These are phyloP conservation scores for Sporothrix mexicana DNA, from an alignment of 2,329 filamentous ascomycete genomes.

Conservation along the genomic window DNA sequence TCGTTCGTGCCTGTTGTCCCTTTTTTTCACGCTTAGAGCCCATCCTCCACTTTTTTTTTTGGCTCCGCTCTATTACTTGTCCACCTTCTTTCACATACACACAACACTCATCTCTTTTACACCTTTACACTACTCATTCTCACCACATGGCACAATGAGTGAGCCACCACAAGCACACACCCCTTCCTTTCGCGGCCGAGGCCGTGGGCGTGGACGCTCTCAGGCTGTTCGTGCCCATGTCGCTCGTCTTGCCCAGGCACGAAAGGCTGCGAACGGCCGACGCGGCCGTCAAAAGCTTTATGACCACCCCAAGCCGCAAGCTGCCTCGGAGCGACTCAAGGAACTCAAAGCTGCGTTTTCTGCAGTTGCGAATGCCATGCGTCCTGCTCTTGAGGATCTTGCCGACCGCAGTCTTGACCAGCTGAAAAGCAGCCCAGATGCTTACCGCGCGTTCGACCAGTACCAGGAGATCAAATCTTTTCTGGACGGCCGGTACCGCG, in stretches of 20 bases:
- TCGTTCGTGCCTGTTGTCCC: constrained; percentile 19
- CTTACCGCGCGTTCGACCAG: constrained; percentile 60
- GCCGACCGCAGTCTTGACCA: constrained; percentile 64
- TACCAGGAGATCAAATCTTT: constrained; percentile 58
- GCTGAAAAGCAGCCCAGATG: constrained; percentile 59
- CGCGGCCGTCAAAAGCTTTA: constrained; percentile 63
- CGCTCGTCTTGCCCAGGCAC: constrained; percentile 42
- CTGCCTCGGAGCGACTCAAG: constrained; percentile 67
- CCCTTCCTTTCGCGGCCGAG: constrained; percentile 38
- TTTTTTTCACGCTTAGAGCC: constrained; percentile 20
- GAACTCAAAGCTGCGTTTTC: constrained; percentile 70
- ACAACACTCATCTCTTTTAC: background rate
- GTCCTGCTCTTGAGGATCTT: constrained; percentile 69
- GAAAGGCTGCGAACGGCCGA: constrained; percentile 48
- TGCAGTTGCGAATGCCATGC: constrained; percentile 66
- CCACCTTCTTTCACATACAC: constrained; percentile 5
- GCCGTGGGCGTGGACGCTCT: constrained; percentile 47
- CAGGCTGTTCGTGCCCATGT: constrained; percentile 40
- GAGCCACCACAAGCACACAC: constrained; percentile 34
- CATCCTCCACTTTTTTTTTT: constrained; percentile 17
- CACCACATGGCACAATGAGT: constrained; percentile 40
- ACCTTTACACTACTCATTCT: background rate
- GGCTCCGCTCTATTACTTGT: constrained; percentile 19
- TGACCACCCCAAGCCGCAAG: constrained; percentile 60
- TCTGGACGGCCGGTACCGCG: constrained; percentile 54